Percentiles rank a stretch among this genome's conserved stretches.
Evolutionary conservation across 2,329 filamentous ascomycete species (phyloP).

Genomic region (Ophiostoma perfectum): DNA sequence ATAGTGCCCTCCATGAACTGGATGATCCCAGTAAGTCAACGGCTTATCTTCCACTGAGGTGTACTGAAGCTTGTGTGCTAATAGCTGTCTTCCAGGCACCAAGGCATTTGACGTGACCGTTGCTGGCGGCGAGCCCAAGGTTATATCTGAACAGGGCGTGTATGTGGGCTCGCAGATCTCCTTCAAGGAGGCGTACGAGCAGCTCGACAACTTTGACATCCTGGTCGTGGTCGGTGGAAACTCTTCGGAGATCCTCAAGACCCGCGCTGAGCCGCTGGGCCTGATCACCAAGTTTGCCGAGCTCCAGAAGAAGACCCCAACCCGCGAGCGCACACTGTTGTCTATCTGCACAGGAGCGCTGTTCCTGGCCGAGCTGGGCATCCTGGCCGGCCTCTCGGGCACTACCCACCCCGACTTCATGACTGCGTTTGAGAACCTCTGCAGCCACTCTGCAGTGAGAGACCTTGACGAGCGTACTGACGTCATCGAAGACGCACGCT

Average conservation of each 20-base stretch:
- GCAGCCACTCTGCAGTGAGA: constrained; percentile 65
- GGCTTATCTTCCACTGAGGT: too few relatives aligned
- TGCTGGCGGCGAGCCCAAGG: constrained; percentile 48
- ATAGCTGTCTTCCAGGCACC: constrained; percentile 25
- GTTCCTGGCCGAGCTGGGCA: constrained; percentile 68
- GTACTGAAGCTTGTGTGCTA: background rate
- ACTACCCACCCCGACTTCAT: constrained; percentile 79
- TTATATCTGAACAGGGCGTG: constrained; percentile 58
- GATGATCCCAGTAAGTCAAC: constrained; percentile 46
- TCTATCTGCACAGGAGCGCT: constrained; percentile 75
- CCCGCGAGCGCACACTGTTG: constrained; percentile 73
- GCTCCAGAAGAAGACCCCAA: constrained; percentile 71
- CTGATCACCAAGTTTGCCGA: constrained; percentile 73
- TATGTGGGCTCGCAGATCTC: constrained; percentile 68
- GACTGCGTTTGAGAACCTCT: constrained; percentile 75
- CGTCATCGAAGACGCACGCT: constrained; percentile 72
- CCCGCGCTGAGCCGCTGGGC: constrained; percentile 61
- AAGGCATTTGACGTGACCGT: constrained; percentile 57
- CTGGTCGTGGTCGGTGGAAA: constrained; percentile 72
- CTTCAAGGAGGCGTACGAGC: constrained; percentile 71
- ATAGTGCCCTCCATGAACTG: constrained; percentile 47
- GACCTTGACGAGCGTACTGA: constrained; percentile 73
- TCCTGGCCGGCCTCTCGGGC: constrained; percentile 71
- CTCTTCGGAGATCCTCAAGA: constrained; percentile 57
- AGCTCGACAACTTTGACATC: constrained; percentile 70